A percentile compares a stretch with the other conserved stretches of the same genome.
These are phyloP conservation scores for Chaetomium globosum DNA, from an alignment of 2,329 filamentous ascomycete species.

Conservation along the genomic window DNA sequence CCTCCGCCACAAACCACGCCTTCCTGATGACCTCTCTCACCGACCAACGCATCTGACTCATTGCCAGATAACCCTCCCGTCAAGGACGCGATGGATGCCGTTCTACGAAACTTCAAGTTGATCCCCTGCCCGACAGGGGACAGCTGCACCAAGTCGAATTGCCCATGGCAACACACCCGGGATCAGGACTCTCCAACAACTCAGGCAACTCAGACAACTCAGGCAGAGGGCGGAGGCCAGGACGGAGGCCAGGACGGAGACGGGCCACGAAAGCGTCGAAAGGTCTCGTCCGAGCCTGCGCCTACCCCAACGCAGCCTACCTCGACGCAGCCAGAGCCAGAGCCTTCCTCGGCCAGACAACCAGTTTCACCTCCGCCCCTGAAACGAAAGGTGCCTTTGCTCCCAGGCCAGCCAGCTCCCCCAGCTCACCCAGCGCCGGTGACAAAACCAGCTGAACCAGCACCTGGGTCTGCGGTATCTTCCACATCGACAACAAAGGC, in stretches of 20 bases:
- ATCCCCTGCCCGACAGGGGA: constrained; percentile 39
- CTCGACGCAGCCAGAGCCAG: constrained; percentile 8
- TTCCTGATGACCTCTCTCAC: background rate
- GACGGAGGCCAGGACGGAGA: constrained; percentile 28
- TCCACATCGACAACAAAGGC: constrained; percentile 16
- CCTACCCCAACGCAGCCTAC: constrained; percentile 9
- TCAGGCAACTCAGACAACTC: background rate
- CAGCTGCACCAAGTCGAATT: constrained; percentile 31
- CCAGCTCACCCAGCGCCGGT: background rate
- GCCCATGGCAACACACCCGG: constrained; percentile 36
- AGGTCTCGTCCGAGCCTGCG: constrained; percentile 31
- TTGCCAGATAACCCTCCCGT: background rate
- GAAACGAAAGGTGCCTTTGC: constrained; percentile 31
- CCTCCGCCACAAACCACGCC: background rate
- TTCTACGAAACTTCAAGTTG: constrained; percentile 37
- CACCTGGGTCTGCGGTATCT: constrained; percentile 12
- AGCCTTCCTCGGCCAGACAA: constrained; percentile 27
- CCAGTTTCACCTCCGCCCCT: constrained; percentile 36
- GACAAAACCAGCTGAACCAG: constrained; percentile 16
- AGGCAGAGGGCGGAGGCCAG: no score
- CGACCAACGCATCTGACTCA: constrained; percentile 4
- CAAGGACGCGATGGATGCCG: constrained; percentile 35
- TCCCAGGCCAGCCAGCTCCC: constrained; percentile 9
- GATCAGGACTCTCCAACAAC: constrained; percentile 26
- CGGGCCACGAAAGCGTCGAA: constrained; percentile 36